phyloP scores from a whole-genome alignment of 139 green algal genomes.

The Marvania coccoides region DNA sequence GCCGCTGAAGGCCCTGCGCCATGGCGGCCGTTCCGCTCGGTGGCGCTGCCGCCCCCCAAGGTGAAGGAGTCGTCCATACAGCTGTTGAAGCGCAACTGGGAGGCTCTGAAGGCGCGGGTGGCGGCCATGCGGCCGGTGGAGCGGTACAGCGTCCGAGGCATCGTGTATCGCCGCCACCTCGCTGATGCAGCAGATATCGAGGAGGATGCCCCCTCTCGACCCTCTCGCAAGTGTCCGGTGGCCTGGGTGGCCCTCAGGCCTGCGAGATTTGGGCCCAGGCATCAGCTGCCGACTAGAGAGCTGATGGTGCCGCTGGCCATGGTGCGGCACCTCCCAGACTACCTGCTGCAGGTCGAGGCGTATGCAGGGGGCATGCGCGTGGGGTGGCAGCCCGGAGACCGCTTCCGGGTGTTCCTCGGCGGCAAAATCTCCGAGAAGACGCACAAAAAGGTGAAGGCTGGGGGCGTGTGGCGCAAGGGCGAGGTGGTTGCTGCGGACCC shows the following conservation, averaged over 20 bases:
- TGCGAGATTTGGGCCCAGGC: slow-evolving; percentile 6
- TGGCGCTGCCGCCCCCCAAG: not conserved
- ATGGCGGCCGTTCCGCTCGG: too few species aligned
- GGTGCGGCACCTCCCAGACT: slow-evolving; percentile 68
- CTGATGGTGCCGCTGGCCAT: slow-evolving; percentile 48
- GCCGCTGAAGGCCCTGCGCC: not conserved
- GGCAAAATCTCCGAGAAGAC: slow-evolving; percentile 39
- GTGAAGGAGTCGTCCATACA: slow-evolving; percentile 2
- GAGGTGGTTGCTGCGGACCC: slow-evolving; percentile 28
- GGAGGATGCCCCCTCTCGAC: not conserved
- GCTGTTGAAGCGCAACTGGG: slow-evolving; percentile 21
- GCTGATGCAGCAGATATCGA: slow-evolving; percentile 9
- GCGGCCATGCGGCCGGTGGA: slow-evolving; percentile 27
- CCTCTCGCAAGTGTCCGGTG: slow-evolving; percentile 21
- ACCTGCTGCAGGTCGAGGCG: slow-evolving; percentile 38
- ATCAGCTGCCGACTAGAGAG: slow-evolving; percentile 22
- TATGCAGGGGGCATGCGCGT: slow-evolving; percentile 43
- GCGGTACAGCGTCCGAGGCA: slow-evolving; percentile 31
- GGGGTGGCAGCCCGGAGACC: slow-evolving; percentile 52
- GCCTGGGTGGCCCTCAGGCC: slow-evolving; percentile 69
- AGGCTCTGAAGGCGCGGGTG: slow-evolving; percentile 13
- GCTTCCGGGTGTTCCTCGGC: slow-evolving; percentile 73
- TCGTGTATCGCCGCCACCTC: slow-evolving; percentile 37
- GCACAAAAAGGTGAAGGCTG: slow-evolving; percentile 23
- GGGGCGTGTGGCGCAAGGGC: slow-evolving; percentile 64